These are phyloP conservation scores for Aureobasidium musti DNA, from an alignment of 2,329 filamentous ascomycete species.

Conservation along the genomic window DNA sequence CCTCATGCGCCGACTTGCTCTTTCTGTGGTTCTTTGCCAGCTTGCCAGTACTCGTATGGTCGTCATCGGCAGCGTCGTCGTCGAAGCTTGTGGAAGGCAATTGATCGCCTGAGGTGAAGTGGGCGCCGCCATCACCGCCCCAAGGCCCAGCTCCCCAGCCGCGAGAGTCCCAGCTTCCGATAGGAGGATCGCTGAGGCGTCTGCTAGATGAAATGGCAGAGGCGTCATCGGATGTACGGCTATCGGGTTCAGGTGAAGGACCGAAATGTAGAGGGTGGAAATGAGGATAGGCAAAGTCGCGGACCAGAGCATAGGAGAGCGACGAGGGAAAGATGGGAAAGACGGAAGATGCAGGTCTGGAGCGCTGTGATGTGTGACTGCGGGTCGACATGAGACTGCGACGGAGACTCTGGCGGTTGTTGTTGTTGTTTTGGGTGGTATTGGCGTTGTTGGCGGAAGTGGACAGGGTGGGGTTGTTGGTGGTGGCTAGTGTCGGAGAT, in stretches of 20 bases:
- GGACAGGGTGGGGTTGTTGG: background rate
- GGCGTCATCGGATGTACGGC: constrained; percentile 53
- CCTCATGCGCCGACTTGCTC: constrained; percentile 69
- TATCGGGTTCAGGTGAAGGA: constrained; percentile 65
- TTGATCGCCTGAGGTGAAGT: constrained; percentile 37
- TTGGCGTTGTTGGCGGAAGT: background rate
- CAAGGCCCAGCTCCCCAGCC: constrained; percentile 58
- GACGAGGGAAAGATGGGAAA: constrained; percentile 84
- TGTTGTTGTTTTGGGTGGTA: constrained; percentile 15
- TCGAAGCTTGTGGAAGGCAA: constrained; percentile 43
- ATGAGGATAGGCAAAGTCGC: constrained; percentile 90
- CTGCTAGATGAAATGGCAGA: constrained; percentile 85
- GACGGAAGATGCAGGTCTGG: constrained; percentile 44
- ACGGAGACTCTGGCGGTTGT: constrained; percentile 20
- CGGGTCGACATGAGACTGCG: constrained; percentile 27
- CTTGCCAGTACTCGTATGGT: constrained; percentile 28
- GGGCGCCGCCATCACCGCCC: constrained; percentile 41
- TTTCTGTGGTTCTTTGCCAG: constrained; percentile 39
- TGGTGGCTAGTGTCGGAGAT: constrained; percentile 1
- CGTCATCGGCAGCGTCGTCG: constrained; percentile 30
- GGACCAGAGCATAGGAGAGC: constrained; percentile 82
- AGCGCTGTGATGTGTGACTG: constrained; percentile 25
- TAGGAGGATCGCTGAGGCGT: constrained; percentile 45
- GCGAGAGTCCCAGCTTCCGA: constrained; percentile 74
- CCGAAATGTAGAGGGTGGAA: constrained; percentile 91